Conservation (phyloP, 2,329 filamentous ascomycete species). For the Xylaria digitata region DNA sequence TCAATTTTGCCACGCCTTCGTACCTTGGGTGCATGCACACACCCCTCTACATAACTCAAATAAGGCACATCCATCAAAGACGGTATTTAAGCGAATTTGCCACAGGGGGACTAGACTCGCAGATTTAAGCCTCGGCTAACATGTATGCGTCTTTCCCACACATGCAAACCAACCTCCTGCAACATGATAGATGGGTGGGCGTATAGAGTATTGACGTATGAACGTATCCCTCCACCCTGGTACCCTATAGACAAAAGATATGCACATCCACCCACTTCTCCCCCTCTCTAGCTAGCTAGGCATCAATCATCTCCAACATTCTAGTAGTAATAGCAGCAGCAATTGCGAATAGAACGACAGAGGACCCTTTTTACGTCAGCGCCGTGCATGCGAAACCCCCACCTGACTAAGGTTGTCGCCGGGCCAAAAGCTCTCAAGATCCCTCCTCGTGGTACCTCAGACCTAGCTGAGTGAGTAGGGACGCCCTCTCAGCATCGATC, state of each 20-base stretch:
- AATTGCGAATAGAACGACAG: background rate
- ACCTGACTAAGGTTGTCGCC: conserved; percentile 25
- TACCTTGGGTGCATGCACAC: background rate
- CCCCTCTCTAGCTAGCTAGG: no score
- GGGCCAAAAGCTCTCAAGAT: no score
- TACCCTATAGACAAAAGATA: background rate
- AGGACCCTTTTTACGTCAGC: conserved; percentile 28
- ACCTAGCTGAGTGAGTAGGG: no score
- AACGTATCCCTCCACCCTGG: background rate
- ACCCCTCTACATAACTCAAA: background rate
- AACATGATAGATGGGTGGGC: background rate
- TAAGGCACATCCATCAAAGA: background rate
- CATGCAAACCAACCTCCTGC: conserved; percentile 1
- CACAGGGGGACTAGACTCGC: background rate
- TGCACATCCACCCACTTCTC: no score
- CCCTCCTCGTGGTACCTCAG: no score
- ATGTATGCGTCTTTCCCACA: background rate
- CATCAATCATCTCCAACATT: no score
- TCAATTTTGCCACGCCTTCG: background rate
- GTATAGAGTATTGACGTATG: background rate
- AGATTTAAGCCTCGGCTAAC: background rate
- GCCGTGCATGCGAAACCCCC: conserved; percentile 18
- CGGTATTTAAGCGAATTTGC: background rate
- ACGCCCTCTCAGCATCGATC: no score
- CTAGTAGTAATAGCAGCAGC: background rate